phyloP scores from a whole-genome alignment of 2,329 filamentous ascomycete genomes.

The Sclerotinia subarctica region DNA sequence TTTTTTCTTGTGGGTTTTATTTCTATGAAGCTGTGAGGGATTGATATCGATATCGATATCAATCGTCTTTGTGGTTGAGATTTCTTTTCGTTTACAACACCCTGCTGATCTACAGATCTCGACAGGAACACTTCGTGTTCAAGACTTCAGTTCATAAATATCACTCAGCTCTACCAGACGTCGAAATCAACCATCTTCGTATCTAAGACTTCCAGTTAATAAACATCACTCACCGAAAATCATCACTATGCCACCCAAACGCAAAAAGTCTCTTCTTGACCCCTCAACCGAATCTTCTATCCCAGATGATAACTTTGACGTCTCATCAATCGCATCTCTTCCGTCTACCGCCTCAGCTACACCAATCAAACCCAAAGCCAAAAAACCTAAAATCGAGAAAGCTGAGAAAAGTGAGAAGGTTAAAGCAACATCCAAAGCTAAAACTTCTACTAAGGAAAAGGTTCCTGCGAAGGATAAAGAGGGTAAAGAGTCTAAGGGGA shows the following conservation, averaged over 20 bases:
- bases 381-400: constrained; percentile 13
- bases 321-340: not conserved
- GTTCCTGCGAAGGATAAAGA: constrained; percentile 17
- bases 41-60: too few species aligned
- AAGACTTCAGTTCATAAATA: too few species aligned
- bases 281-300: not conserved
- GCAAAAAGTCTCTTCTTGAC: constrained; percentile 10
- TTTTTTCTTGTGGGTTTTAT: too few species aligned
- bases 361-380: constrained; percentile 16
- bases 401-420: constrained; percentile 20
- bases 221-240: not conserved
- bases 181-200: too few species aligned
- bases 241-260: constrained; percentile 16
- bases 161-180: too few species aligned
- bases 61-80: too few species aligned
- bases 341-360: constrained; percentile 18
- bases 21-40: too few species aligned
- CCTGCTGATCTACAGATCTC: too few species aligned
- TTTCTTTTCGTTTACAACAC: too few species aligned
- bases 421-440: constrained; percentile 19
- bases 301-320: constrained; percentile 1
- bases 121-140: too few species aligned
- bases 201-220: not conserved
- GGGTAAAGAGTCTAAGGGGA: constrained; percentile 13
- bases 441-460: constrained; percentile 19